Percentiles rank a stretch among this genome's conserved stretches.
Conservation (phyloP, 768 basidiomycete genomes). For the Leccinellum rugosiceps region DNA sequence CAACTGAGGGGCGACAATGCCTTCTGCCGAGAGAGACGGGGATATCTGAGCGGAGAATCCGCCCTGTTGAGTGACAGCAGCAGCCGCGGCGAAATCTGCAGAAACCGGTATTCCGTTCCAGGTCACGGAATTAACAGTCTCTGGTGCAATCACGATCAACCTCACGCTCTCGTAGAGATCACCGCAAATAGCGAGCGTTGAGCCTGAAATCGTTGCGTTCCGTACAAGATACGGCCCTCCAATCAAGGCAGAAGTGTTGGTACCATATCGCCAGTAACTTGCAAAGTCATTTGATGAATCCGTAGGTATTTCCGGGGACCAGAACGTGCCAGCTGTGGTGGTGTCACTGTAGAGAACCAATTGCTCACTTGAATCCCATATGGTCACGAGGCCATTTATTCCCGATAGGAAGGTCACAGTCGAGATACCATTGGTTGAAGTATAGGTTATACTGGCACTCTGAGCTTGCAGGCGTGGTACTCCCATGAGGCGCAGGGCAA, state of each 20-base stretch:
- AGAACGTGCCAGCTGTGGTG: constrained; percentile 66
- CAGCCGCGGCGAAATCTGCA: constrained; percentile 34
- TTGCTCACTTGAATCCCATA: constrained; percentile 66
- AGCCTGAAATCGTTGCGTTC: constrained; percentile 44
- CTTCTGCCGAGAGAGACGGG: constrained; percentile 27
- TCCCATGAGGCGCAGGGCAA: constrained; percentile 44
- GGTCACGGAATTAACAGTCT: constrained; percentile 47
- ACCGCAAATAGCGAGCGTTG: constrained; percentile 58
- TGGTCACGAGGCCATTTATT: constrained; percentile 52
- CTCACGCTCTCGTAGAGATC: constrained; percentile 60
- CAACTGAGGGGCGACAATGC: constrained; percentile 46
- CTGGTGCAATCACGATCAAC: constrained; percentile 64
- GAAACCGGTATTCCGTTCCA: constrained; percentile 65
- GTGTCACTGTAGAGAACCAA: constrained; percentile 69
- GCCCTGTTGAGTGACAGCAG: constrained; percentile 33
- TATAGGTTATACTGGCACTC: constrained; percentile 24
- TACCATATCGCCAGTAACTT: constrained; percentile 54
- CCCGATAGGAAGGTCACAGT: constrained; percentile 57
- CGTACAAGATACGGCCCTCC: constrained; percentile 67
- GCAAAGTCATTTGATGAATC: constrained; percentile 39
- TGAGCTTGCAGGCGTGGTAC: constrained; percentile 38
- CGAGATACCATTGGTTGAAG: constrained; percentile 31
- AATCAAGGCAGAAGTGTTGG: constrained; percentile 50
- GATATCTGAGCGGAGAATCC: constrained; percentile 49
- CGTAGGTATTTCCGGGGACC: constrained; percentile 63